Conservation (phyloP, 352 stramenopile species). For the Phytopythium aichiense region DNA sequence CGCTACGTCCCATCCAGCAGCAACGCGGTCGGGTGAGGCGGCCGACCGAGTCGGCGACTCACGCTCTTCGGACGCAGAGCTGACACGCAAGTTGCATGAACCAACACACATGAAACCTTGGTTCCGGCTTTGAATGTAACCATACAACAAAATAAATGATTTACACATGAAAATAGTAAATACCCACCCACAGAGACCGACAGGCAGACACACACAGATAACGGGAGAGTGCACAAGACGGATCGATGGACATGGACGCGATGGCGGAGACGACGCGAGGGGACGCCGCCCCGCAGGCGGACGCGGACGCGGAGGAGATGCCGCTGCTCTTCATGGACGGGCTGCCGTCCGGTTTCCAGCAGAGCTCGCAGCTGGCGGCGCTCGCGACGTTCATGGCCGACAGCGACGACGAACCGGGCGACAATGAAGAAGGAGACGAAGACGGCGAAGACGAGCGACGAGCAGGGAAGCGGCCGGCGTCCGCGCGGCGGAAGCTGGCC, state of each 20-base stretch:
- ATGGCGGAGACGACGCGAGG: background rate
- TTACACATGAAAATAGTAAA: too few relatives aligned
- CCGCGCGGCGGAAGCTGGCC: background rate
- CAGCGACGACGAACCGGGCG: conserved; percentile 24
- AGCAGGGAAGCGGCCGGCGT: conserved; percentile 6
- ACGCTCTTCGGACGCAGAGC: background rate
- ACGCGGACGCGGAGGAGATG: conserved; percentile 52
- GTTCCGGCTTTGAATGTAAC: too few relatives aligned
- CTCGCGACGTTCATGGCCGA: conserved; percentile 74
- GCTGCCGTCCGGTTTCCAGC: conserved; percentile 57
- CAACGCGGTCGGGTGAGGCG: background rate
- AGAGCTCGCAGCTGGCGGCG: conserved; percentile 64
- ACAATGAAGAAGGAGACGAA: conserved; percentile 15
- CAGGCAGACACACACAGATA: too few relatives aligned
- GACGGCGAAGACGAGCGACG: conserved; percentile 1
- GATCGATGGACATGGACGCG: background rate
- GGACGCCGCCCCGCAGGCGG: background rate
- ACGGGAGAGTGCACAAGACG: too few relatives aligned
- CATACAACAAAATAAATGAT: too few relatives aligned
- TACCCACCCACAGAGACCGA: too few relatives aligned
- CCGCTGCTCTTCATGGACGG: conserved; percentile 76
- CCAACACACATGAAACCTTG: too few relatives aligned
- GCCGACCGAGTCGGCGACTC: background rate
- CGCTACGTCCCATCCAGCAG: conserved; percentile 7
- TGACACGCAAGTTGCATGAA: too few relatives aligned